A percentile compares a stretch with the other conserved stretches of the same genome.
Conservation (phyloP, 2,329 filamentous ascomycete species). For the Neospermospora avenae region DNA sequence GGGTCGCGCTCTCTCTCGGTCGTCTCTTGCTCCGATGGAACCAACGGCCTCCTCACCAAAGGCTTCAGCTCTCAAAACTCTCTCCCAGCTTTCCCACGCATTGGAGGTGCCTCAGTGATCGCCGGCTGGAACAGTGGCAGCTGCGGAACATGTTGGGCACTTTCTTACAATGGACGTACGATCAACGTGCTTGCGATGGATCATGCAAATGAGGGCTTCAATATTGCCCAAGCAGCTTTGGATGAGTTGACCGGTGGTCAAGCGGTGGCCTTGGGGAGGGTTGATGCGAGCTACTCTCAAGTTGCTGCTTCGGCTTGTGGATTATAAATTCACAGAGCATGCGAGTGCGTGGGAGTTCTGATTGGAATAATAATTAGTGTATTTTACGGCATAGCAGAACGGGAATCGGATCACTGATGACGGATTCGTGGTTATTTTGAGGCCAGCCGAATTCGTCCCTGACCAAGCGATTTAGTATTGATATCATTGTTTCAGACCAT, state of each 20-base stretch:
- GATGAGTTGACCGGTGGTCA: conserved; percentile 52
- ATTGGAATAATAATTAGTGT: no score
- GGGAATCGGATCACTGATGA: no score
- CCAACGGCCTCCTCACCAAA: conserved; percentile 61
- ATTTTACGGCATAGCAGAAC: no score
- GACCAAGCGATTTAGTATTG: no score
- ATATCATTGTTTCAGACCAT: no score
- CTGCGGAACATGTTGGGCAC: conserved; percentile 59
- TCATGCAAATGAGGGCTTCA: conserved; percentile 48
- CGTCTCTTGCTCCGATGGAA: conserved; percentile 66
- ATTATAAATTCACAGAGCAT: conserved; percentile 27
- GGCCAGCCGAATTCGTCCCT: no score
- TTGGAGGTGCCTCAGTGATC: conserved; percentile 53
- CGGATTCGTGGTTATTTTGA: no score
- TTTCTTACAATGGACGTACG: conserved; percentile 48
- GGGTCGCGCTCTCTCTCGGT: conserved; percentile 48
- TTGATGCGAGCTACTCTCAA: conserved; percentile 48
- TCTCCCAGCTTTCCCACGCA: conserved; percentile 50
- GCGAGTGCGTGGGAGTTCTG: neutral
- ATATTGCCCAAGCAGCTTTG: conserved; percentile 55
- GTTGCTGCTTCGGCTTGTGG: conserved; percentile 45
- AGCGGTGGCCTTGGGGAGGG: conserved; percentile 47
- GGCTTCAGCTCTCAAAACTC: conserved; percentile 49
- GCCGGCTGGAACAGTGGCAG: conserved; percentile 49
- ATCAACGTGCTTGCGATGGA: conserved; percentile 57